phyloP scores from a whole-genome alignment of 2,329 filamentous ascomycete genomes.

The Neonectria hederae region DNA sequence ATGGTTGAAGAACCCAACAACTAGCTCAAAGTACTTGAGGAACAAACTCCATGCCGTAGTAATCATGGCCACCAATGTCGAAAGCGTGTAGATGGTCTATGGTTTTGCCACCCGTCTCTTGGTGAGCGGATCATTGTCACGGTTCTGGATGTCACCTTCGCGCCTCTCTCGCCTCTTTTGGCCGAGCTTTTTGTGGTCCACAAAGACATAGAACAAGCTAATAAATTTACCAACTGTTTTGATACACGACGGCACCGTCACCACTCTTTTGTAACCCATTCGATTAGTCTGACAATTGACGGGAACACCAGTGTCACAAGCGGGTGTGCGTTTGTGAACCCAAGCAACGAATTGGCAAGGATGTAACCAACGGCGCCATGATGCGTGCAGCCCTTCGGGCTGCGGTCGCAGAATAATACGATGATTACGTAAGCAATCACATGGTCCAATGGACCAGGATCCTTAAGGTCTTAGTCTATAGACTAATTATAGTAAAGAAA shows the following conservation, averaged over 20 bases:
- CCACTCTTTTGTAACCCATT: constrained; percentile 34
- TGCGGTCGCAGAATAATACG: no score
- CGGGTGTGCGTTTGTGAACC: constrained; percentile 35
- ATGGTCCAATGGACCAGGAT: no score
- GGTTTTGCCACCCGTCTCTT: constrained; percentile 23
- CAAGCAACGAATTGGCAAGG: constrained; percentile 32
- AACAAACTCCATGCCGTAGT: constrained; percentile 31
- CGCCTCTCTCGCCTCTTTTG: constrained; percentile 25
- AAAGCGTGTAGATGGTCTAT: constrained; percentile 26
- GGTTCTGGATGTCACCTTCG: constrained; percentile 28
- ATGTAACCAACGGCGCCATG: constrained; percentile 37
- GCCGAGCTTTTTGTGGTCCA: constrained; percentile 33
- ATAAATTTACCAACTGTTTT: constrained; percentile 34
- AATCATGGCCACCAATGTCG: constrained; percentile 28
- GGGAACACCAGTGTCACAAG: constrained; percentile 32
- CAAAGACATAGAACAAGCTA: constrained; percentile 31
- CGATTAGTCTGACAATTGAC: constrained; percentile 33
- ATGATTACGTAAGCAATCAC: no score
- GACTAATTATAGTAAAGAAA: no score
- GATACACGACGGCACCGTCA: constrained; percentile 29
- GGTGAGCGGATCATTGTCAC: constrained; percentile 30
- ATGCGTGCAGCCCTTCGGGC: no score
- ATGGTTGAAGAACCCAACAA: background rate
- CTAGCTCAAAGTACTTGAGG: constrained; percentile 35
- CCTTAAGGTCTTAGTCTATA: no score